Evolutionary conservation across 1,284 basidiomycete genomes (phyloP), one percentile per base, ranked within the genome.

Genomic region (Rhodotorula sp.): DNA sequence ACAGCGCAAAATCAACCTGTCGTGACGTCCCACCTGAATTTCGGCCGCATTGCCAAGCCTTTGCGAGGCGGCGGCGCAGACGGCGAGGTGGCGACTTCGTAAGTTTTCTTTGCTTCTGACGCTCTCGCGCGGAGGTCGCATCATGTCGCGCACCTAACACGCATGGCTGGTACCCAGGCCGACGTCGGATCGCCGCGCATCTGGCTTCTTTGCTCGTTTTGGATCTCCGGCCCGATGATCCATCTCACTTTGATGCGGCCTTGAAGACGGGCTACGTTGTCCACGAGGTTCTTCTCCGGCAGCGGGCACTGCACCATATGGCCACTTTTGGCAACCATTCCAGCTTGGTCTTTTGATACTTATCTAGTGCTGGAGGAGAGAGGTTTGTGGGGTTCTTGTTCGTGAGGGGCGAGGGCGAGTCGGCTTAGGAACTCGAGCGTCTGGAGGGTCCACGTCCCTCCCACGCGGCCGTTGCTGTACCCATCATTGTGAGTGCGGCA

Each of bases 11-110:
- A 82, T 85, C 87, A 71, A 26, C 88, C 68, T 83, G 84, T 52
- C 83, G 86, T 55, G 31, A 57, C 49, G 34, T 87, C 89, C 18
- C 85, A 89, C 68, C 84, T 94, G 78, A 90, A 84, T 80, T 95
- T 95, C 83, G 93, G 93, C 60, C 87, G 95, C 59, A 98, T 99
- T 76, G 95, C 95, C 64, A 98, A 98, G 83, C 95, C 95, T 19
- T 84, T 99, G 72, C 87, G 95, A 76, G 95, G 95, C 26, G 94
- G 93, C 15, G 80, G 80, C 54, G 54, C 26, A 10, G 54, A 55
- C 54, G 77, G 72, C 18, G 77, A 76, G 2, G 62, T 26, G 2
- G 62, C 16, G 54, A 28, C 26, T 16, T 55, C 54, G 54, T 55
- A 16, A 55, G 54, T 5, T 26, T 43, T 43, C 26, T 43, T 10